phyloP scores from a whole-genome alignment of 2,329 filamentous ascomycete genomes.

The Metarhizium album region DNA sequence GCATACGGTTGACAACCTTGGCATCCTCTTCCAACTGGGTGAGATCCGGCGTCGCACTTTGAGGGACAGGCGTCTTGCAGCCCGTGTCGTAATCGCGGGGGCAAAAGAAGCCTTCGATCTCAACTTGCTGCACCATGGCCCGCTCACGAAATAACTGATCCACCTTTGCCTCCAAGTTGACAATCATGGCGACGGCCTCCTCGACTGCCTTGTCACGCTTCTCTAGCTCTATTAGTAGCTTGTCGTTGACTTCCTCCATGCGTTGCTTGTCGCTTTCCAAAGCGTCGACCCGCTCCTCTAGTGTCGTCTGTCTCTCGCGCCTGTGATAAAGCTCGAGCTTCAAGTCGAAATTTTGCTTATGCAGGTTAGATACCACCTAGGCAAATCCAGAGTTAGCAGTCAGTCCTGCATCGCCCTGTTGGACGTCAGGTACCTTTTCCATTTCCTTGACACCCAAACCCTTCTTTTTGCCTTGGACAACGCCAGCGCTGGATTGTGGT shows the following conservation, averaged over 20 bases:
- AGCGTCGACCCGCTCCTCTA: slow-evolving; percentile 47
- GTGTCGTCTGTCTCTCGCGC: slow-evolving; percentile 47
- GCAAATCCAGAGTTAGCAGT: neutral
- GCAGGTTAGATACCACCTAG: slow-evolving; percentile 54
- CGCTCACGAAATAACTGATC: slow-evolving; percentile 43
- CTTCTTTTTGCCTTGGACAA: slow-evolving; percentile 34
- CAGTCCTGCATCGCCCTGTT: neutral
- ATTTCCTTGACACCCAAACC: slow-evolving; percentile 56
- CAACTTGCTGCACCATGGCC: slow-evolving; percentile 40
- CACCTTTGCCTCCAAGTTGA: slow-evolving; percentile 49
- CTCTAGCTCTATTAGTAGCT: slow-evolving; percentile 49
- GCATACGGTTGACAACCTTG: slow-evolving; percentile 43
- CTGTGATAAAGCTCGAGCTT: slow-evolving; percentile 64
- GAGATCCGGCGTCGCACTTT: slow-evolving; percentile 10
- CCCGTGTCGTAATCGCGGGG: slow-evolving; percentile 20
- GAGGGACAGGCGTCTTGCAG: slow-evolving; percentile 13
- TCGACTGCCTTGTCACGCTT: slow-evolving; percentile 60
- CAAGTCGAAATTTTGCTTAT: slow-evolving; percentile 69
- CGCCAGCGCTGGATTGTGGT: slow-evolving; percentile 31
- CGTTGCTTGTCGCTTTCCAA: slow-evolving; percentile 44
- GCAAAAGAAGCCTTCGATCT: slow-evolving; percentile 27
- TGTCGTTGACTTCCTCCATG: slow-evolving; percentile 46
- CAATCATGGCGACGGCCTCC: slow-evolving; percentile 61
- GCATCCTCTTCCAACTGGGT: slow-evolving; percentile 18
- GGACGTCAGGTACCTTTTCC: slow-evolving; percentile 42